A percentile compares a stretch with the other conserved stretches of the same genome.
Conservation (phyloP, 2,329 filamentous ascomycete genomes). For the Stagonosporopsis rhizophila region DNA sequence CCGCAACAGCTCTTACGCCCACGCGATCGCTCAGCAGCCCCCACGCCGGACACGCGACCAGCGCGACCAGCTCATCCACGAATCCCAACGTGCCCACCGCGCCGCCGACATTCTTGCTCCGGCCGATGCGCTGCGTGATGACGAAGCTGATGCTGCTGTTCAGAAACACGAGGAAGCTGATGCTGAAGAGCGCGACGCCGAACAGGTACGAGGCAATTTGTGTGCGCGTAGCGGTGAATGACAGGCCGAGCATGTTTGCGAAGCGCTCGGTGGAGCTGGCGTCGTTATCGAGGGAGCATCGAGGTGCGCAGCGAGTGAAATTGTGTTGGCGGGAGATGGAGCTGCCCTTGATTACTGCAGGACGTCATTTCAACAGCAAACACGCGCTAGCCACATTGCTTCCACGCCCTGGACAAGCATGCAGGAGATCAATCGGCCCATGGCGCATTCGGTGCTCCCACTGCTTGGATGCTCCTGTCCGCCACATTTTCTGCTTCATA, state of each 20-base stretch:
- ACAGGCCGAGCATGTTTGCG: conserved; percentile 45
- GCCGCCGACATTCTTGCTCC: conserved; percentile 75
- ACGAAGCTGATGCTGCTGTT: conserved; percentile 86
- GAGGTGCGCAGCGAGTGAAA: conserved; percentile 1
- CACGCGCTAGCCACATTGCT: conserved; percentile 16
- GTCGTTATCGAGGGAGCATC: conserved; percentile 18
- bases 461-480: conserved; percentile 7
- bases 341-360: conserved; percentile 14
- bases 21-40: conserved; percentile 78
- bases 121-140: conserved; percentile 80
- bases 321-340: conserved; percentile 11
- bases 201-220: conserved; percentile 76
- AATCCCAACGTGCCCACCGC: conserved; percentile 86
- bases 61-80: conserved; percentile 80
- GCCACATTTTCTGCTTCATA: neutral
- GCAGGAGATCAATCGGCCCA: conserved; percentile 5
- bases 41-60: conserved; percentile 82
- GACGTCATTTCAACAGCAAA: conserved; percentile 14
- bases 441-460: conserved; percentile 1
- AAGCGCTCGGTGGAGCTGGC: conserved; percentile 33
- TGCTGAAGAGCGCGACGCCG: conserved; percentile 83
- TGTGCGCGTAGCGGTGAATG: conserved; percentile 63
- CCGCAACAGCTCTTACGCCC: conserved; percentile 69
- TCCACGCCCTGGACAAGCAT: conserved; percentile 8
- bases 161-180: conserved; percentile 88